Conservation (phyloP, 164 flowering plant species). For the Stephania cephalantha region DNA sequence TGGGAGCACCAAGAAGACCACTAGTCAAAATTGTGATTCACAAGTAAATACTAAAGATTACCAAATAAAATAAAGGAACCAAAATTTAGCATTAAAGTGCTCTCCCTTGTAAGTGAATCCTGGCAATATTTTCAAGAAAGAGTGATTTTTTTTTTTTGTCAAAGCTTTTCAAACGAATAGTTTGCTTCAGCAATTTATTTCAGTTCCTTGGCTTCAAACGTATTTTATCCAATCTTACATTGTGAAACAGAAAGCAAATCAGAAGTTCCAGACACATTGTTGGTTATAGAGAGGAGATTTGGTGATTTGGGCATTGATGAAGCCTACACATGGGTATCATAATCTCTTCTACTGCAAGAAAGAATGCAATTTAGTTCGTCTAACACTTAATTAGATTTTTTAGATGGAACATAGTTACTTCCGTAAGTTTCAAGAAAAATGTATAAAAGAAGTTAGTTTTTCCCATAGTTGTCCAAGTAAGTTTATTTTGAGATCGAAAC, state of each 20-base stretch:
- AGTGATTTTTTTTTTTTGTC: background rate
- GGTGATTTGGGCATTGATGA: background rate
- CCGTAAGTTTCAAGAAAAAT: too few relatives aligned
- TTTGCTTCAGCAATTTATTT: background rate
- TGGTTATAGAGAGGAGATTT: background rate
- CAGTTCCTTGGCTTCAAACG: background rate
- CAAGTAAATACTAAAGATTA: background rate
- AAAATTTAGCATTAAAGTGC: background rate
- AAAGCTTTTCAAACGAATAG: background rate
- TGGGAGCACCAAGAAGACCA: background rate
- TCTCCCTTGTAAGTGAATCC: background rate
- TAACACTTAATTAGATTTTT: background rate
- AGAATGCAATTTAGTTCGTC: background rate
- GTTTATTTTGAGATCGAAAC: background rate
- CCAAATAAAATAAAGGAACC: background rate
- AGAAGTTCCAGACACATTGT: background rate
- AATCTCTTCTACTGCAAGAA: background rate
- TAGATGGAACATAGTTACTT: background rate
- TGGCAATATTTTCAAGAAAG: background rate
- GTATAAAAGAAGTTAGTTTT: background rate
- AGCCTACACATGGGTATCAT: background rate
- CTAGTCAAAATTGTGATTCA: background rate
- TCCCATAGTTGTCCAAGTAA: background rate
- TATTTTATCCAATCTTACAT: background rate
- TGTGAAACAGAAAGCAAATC: background rate